phyloP scores from a whole-genome alignment of 768 basidiomycete genomes.

The Suillus plorans region DNA sequence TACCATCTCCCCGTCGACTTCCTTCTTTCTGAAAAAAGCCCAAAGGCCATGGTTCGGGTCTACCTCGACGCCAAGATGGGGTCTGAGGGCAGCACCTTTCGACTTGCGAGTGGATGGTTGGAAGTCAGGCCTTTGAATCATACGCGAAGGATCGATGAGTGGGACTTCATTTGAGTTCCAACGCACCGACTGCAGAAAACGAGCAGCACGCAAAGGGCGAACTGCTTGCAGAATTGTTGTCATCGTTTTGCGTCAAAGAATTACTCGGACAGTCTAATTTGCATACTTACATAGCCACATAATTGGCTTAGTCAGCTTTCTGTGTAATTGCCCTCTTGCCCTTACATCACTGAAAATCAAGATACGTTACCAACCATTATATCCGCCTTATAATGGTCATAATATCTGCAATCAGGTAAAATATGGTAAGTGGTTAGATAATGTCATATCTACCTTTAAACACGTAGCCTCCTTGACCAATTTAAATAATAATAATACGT shows the following conservation, averaged over 20 bases:
- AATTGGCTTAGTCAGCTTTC: slow-evolving; percentile 12
- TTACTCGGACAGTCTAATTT: slow-evolving; percentile 1
- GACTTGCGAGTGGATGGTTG: slow-evolving; percentile 5
- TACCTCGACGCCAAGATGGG: slow-evolving; percentile 42
- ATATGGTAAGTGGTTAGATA: neutral
- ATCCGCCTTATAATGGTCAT: neutral
- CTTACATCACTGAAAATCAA: neutral
- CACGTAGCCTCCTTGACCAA: neutral
- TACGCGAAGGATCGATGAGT: slow-evolving; percentile 5
- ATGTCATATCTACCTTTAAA: neutral
- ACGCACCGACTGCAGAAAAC: slow-evolving; percentile 16
- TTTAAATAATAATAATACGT: neutral
- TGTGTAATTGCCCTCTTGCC: too few species aligned
- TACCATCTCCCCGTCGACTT: slow-evolving; percentile 47
- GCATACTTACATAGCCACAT: slow-evolving; percentile 22
- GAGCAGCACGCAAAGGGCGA: slow-evolving; percentile 18
- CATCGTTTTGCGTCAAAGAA: slow-evolving; percentile 17
- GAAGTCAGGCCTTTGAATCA: slow-evolving; percentile 2
- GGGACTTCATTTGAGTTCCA: slow-evolving; percentile 23
- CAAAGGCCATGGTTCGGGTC: slow-evolving; percentile 73
- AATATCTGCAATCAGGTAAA: neutral
- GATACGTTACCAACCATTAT: neutral
- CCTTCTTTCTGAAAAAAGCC: slow-evolving; percentile 69
- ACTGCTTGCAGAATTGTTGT: slow-evolving; percentile 19
- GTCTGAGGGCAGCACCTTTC: slow-evolving; percentile 35